Evolutionary conservation across 164 flowering plant genomes (phyloP), one percentile per base, ranked within the genome.

Genomic region (Aristolochia contorta): DNA sequence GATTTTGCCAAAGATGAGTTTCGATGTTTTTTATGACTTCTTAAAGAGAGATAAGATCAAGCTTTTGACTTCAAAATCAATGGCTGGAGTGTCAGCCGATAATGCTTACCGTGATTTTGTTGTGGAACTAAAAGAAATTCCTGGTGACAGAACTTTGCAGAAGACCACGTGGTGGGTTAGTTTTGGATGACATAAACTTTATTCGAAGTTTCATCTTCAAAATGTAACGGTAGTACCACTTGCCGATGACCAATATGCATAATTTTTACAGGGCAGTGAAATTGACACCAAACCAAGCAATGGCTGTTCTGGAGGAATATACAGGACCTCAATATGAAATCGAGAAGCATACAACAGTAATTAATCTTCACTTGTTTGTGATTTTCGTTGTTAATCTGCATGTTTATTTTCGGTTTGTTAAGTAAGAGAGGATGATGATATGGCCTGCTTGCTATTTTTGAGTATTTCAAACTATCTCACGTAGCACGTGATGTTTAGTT

Each of bases 111-210:
- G 71, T 52, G 85, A 87, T 72, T 89, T 87, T 48, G 54, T 92
- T 30, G 96, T 87, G 61, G 86, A 85, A 33, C 68, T 92, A 72
- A 81, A 84, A 62, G 95, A 92, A 63, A 84, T 84, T 47, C 96
- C 96, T 0, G 96, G 96, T 1, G 84, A 82, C 24, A 89, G 75
- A 78, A 77, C 67, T 53, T 71, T 86, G 78, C 96, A 89, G 47
- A 74, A 83, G 71, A 85, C 88, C 15, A 82, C 82, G 80, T 92
- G 98, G 98, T 89, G 64, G 63, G 46, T 47, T 57, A n/a, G 18
- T 1, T 41, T 68, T 53, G 18, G 62, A 47, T 55, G 24, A 10
- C 33, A 47, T 33, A 12, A 48, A 37, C 43, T 10, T 37, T 37
- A 37, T 37, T 10, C 43, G 3, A 37, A 3, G 1, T 37, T 6